A percentile compares a stretch with the other conserved stretches of the same genome.
Evolutionary conservation across 2,329 filamentous ascomycete genomes (phyloP).

Genomic region (Claviceps pusilla): DNA sequence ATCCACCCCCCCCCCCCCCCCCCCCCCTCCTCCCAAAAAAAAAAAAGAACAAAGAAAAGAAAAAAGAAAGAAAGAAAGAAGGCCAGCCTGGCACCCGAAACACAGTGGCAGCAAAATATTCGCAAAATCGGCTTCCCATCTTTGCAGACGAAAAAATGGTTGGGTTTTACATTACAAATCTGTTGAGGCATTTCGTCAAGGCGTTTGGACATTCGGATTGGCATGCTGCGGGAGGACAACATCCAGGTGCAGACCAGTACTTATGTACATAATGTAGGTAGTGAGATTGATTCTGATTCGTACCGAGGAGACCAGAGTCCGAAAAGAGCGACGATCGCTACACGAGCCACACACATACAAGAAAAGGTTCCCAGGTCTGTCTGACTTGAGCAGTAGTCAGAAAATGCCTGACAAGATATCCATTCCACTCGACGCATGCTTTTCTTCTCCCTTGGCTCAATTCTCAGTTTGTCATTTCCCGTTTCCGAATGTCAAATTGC

Average conservation of each 20-base stretch:
- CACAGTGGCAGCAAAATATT: not conserved
- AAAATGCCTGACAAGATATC: not conserved
- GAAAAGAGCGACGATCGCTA: not conserved
- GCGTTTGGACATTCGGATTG: constrained; percentile 11
- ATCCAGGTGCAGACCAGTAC: not conserved
- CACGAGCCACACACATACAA: not conserved
- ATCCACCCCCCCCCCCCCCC: no score
- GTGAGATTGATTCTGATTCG: not conserved
- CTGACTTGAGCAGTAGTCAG: not conserved
- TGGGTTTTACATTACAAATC: constrained; percentile 2
- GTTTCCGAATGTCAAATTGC: not conserved
- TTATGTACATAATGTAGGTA: not conserved
- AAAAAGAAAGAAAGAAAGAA: no score
- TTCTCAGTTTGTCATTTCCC: not conserved
- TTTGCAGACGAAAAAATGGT: not conserved
- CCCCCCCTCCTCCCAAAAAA: no score
- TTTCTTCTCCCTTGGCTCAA: not conserved
- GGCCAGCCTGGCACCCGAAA: not conserved
- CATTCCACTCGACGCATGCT: not conserved
- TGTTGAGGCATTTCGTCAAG: constrained; percentile 10
- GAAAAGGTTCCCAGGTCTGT: not conserved
- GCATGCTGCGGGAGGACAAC: not conserved
- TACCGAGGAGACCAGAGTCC: not conserved
- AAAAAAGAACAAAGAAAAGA: no score
- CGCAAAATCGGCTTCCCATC: not conserved